A percentile compares a stretch with the other conserved stretches of the same genome.
These are phyloP conservation scores for Stachybotrys echinatus DNA, from an alignment of 2,329 filamentous ascomycete species.

Conservation along the genomic window DNA sequence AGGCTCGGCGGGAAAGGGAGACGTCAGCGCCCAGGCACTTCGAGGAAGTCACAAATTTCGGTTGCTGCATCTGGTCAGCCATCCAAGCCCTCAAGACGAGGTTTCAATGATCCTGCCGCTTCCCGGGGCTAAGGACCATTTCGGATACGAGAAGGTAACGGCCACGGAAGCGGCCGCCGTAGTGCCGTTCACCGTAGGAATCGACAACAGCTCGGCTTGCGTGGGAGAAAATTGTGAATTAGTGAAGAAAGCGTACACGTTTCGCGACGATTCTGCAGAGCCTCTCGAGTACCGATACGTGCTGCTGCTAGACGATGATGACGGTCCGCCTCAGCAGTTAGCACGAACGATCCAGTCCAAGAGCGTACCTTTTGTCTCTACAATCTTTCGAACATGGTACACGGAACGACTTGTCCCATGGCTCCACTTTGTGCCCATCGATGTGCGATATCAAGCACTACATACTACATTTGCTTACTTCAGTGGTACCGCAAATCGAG, in stretches of 20 bases:
- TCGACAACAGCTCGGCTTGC: slow-evolving; percentile 54
- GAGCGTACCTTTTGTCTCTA: slow-evolving; percentile 64
- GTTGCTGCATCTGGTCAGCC: slow-evolving; percentile 63
- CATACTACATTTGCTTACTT: slow-evolving; percentile 75
- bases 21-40: slow-evolving; percentile 45
- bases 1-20: slow-evolving; percentile 57
- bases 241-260: slow-evolving; percentile 23
- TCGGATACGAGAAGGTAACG: slow-evolving; percentile 51
- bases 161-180: slow-evolving; percentile 47
- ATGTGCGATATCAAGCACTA: slow-evolving; percentile 66
- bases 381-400: slow-evolving; percentile 75
- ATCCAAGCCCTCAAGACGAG: slow-evolving; percentile 42
- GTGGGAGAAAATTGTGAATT: slow-evolving; percentile 34
- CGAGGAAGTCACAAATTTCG: slow-evolving; percentile 66
- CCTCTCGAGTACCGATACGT: slow-evolving; percentile 66
- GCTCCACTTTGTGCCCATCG: slow-evolving; percentile 76
- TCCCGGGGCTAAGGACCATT: slow-evolving; percentile 27
- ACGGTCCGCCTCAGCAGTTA: slow-evolving; percentile 56
- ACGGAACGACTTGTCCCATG: slow-evolving; percentile 69
- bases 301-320: slow-evolving; percentile 66
- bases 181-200: slow-evolving; percentile 51
- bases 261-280: slow-evolving; percentile 31
- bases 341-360: slow-evolving; percentile 60
- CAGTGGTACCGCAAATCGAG: slow-evolving; percentile 44
- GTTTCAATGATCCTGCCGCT: slow-evolving; percentile 53